Conservation (phyloP, 345 rosid species). For the Murraya koenigii region DNA sequence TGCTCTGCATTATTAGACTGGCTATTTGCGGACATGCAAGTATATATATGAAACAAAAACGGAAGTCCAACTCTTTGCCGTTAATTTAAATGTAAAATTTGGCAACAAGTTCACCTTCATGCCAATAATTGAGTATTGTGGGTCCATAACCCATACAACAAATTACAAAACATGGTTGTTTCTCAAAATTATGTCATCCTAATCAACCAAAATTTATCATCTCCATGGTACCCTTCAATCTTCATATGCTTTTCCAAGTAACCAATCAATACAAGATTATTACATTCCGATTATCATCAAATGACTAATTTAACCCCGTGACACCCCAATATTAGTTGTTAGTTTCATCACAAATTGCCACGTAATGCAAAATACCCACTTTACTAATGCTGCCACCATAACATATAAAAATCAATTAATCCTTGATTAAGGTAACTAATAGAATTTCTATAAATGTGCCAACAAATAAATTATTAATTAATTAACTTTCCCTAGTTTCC, state of each 20-base stretch:
- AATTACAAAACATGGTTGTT: not conserved
- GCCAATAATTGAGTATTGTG: not conserved
- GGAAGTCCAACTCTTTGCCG: no score
- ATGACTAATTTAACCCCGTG: not conserved
- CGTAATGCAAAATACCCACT: not conserved
- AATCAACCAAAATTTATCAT: not conserved
- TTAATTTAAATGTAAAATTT: not conserved
- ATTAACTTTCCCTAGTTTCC: constrained; percentile 10
- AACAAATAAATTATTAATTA: no score
- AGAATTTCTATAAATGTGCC: not conserved
- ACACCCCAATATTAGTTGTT: no score
- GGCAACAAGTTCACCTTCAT: not conserved
- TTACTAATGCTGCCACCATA: not conserved
- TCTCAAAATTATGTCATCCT: not conserved
- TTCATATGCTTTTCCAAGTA: no score
- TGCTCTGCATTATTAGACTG: no score
- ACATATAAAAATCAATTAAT: not conserved
- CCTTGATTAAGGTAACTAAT: constrained; percentile 4
- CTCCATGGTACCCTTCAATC: not conserved
- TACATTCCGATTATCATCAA: not conserved
- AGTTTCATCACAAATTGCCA: not conserved
- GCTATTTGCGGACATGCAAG: no score
- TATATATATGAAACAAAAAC: no score
- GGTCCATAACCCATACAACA: not conserved
- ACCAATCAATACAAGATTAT: not conserved